These are phyloP conservation scores for Tetramitus jugosus DNA, from an alignment of 208 protist genomes.

Conservation along the genomic window DNA sequence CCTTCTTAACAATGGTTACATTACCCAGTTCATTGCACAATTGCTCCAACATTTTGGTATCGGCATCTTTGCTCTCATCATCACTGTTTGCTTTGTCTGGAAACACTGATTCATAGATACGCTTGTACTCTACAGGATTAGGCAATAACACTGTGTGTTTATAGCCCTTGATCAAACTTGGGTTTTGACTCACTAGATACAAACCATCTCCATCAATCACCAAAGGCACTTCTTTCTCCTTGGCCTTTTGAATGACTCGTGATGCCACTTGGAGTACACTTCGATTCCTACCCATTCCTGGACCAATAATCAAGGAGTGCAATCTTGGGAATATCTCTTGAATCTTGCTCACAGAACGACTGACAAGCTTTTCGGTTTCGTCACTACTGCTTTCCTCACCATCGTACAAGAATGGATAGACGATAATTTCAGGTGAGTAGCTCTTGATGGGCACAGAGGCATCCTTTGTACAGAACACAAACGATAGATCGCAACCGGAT, in stretches of 20 bases:
- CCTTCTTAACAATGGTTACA: conserved; percentile 27
- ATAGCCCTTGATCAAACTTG: conserved; percentile 22
- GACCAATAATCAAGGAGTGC: conserved; percentile 28
- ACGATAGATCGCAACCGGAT: conserved; percentile 27
- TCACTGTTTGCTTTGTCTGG: neutral
- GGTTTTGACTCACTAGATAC: conserved; percentile 24
- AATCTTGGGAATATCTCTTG: conserved; percentile 8
- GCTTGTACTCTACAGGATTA: conserved; percentile 20
- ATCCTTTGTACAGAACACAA: conserved; percentile 29
- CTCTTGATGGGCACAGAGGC: conserved; percentile 37
- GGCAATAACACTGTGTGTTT: conserved; percentile 27
- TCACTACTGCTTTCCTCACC: neutral
- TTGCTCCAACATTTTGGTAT: neutral
- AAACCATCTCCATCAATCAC: conserved; percentile 38
- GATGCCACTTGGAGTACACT: neutral
- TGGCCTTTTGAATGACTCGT: neutral
- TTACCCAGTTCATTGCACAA: conserved; percentile 11
- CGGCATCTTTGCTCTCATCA: neutral
- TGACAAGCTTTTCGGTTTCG: conserved; percentile 10
- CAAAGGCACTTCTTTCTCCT: conserved; percentile 10
- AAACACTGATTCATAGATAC: neutral
- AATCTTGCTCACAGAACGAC: too few species aligned
- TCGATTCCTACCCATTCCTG: conserved; percentile 28
- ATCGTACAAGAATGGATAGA: conserved; percentile 23
- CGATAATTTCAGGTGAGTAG: conserved; percentile 51